Conservation (phyloP, 2,329 filamentous ascomycete genomes). For the Colletotrichum shisoi region DNA sequence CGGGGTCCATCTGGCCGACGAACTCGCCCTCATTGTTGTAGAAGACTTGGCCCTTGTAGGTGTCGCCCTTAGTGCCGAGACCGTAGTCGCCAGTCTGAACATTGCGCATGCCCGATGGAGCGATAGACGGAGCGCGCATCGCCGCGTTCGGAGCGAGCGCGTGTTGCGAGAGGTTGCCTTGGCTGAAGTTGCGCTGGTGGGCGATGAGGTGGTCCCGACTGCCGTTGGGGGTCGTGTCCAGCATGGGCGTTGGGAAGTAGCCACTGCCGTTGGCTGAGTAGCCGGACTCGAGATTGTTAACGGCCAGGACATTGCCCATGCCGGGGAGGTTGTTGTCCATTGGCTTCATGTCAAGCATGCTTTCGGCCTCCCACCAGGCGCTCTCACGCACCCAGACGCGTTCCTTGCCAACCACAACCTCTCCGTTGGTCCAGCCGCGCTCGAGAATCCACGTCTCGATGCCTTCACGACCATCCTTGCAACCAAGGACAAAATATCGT, state of each 20-base stretch:
- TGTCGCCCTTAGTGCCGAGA: conserved; percentile 84
- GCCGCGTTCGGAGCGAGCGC: conserved; percentile 54
- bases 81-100: conserved; percentile 81
- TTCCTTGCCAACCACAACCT: conserved; percentile 88
- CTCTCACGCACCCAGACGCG: conserved; percentile 94
- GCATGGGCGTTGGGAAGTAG: conserved; percentile 73
- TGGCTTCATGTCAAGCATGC: conserved; percentile 89
- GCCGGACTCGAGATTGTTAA: conserved; percentile 71
- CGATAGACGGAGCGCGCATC: conserved; percentile 65
- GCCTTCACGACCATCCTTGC: conserved; percentile 87
- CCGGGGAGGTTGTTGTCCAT: conserved; percentile 54
- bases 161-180: conserved; percentile 65
- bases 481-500: conserved; percentile 83
- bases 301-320: conserved; percentile 50
- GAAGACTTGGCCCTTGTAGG: conserved; percentile 74
- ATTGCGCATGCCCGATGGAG: conserved; percentile 63
- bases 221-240: conserved; percentile 68
- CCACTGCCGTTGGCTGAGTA: conserved; percentile 73
- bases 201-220: conserved; percentile 76
- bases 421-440: conserved; percentile 97
- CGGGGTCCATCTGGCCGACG: conserved; percentile 75
- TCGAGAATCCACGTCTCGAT: conserved; percentile 95
- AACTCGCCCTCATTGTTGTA: conserved; percentile 76
- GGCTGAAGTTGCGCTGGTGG: conserved; percentile 64
- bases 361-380: conserved; percentile 98